These are phyloP conservation scores for Leccinum angustisporum DNA, from an alignment of 1,284 basidiomycete species.

Conservation along the genomic window DNA sequence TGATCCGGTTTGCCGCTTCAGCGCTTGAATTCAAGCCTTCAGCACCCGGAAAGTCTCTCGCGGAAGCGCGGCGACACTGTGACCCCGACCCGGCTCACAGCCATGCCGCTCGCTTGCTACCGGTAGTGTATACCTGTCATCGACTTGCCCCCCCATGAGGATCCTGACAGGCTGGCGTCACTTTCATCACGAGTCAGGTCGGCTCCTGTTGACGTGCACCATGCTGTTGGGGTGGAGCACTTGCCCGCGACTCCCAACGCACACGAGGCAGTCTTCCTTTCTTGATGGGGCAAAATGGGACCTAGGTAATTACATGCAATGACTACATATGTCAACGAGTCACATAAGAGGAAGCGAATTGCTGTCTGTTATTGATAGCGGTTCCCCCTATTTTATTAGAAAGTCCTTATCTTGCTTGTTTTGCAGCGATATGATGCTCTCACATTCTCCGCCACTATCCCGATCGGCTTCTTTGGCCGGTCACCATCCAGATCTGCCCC, in stretches of 20 bases:
- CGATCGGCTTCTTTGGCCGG: constrained; percentile 7
- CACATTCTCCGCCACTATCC: neutral
- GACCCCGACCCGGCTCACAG: neutral
- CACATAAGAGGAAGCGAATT: constrained; percentile 11
- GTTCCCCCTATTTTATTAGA: constrained; percentile 2
- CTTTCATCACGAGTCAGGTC: constrained; percentile 1
- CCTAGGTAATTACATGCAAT: constrained; percentile 7
- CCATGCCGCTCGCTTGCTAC: neutral
- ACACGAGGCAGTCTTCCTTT: constrained; percentile 24
- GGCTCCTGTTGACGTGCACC: constrained; percentile 5
- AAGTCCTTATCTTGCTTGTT: neutral
- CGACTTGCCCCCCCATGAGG: neutral
- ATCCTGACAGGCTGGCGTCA: constrained; percentile 1
- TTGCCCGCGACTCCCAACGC: neutral
- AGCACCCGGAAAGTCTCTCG: neutral
- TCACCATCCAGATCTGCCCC: constrained; percentile 5
- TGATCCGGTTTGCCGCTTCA: neutral
- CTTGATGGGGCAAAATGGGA: neutral
- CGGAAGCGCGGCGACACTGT: neutral
- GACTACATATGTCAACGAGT: neutral
- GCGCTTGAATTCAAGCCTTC: no score
- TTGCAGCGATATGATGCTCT: neutral
- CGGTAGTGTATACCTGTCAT: neutral
- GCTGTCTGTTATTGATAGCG: neutral
- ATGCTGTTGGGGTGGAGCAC: neutral